Percentiles rank a stretch among this genome's conserved stretches.
Evolutionary conservation across 2,329 filamentous ascomycete genomes (phyloP).

Genomic region (Trichocomaceae sp.): DNA sequence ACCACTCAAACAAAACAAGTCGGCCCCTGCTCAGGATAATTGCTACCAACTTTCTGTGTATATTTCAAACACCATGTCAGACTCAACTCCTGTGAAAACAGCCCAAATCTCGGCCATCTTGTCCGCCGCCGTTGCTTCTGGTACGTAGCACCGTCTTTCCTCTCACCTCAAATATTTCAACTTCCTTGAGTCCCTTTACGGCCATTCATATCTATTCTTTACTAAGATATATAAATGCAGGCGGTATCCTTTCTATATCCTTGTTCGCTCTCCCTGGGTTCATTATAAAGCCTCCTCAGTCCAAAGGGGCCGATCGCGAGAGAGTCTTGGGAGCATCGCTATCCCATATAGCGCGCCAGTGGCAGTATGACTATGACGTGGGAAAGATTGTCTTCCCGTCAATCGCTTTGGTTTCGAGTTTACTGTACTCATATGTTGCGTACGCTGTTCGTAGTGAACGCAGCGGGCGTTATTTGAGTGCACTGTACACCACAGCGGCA

Average conservation of each 20-base stretch:
- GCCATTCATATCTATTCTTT: neutral
- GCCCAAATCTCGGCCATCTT: conserved; percentile 13
- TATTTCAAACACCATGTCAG: conserved; percentile 7
- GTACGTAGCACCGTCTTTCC: conserved; percentile 1
- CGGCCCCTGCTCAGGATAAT: neutral
- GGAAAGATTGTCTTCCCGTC: conserved; percentile 50
- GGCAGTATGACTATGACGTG: conserved; percentile 35
- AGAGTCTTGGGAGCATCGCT: conserved; percentile 14
- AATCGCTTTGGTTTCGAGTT: conserved; percentile 46
- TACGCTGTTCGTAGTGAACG: conserved; percentile 18
- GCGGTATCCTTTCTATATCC: conserved; percentile 26
- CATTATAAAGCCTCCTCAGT: conserved; percentile 18
- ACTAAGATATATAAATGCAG: conserved; percentile 11
- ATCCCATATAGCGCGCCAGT: conserved; percentile 26
- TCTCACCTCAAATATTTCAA: neutral
- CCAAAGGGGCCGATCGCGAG: conserved; percentile 7
- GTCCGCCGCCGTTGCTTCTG: conserved; percentile 11
- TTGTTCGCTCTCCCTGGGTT: conserved; percentile 21
- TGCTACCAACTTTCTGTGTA: neutral
- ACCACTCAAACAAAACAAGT: neutral
- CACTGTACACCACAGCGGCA: conserved; percentile 23
- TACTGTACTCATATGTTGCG: conserved; percentile 43
- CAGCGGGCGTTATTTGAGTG: neutral
- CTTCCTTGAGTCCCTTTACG: neutral
- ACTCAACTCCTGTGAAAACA: conserved; percentile 9